Percentiles rank a stretch among this genome's conserved stretches.
phyloP scores from a whole-genome alignment of 495 filamentous ascomycete genomes.

The Penicillium malachiteum region DNA sequence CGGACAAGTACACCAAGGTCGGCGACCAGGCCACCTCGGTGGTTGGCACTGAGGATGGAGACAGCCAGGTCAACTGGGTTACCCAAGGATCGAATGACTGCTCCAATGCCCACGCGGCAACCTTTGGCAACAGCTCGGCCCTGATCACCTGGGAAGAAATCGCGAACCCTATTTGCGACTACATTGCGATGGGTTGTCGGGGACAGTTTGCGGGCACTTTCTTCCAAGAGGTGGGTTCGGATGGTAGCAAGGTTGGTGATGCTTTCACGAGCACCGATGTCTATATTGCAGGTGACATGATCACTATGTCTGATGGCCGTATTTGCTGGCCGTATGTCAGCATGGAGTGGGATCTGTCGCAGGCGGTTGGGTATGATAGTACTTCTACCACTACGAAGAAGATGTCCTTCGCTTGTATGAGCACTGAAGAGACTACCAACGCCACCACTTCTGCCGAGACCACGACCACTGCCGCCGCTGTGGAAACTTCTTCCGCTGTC shows the following conservation, averaged over 20 bases:
- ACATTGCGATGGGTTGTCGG: constrained; percentile 51
- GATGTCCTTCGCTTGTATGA: constrained; percentile 50
- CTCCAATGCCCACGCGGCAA: constrained; percentile 53
- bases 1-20: constrained; percentile 50
- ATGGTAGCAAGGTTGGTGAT: constrained; percentile 42
- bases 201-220: constrained; percentile 50
- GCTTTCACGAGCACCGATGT: constrained; percentile 38
- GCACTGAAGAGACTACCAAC: constrained; percentile 1
- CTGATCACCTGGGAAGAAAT: constrained; percentile 56
- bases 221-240: constrained; percentile 48
- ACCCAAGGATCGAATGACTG: constrained; percentile 47
- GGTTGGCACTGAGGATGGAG: constrained; percentile 48
- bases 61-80: constrained; percentile 53
- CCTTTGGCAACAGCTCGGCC: constrained; percentile 43
- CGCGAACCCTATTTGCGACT: constrained; percentile 44
- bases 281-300: constrained; percentile 55
- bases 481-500: not conserved
- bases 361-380: constrained; percentile 24
- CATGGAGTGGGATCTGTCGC: constrained; percentile 46
- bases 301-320: constrained; percentile 41
- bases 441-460: not conserved
- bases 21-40: constrained; percentile 44
- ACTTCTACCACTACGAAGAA: constrained; percentile 29
- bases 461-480: not conserved
- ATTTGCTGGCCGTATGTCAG: constrained; percentile 58